Percentiles rank a stretch among this genome's conserved stretches.
These are phyloP conservation scores for Phycomyces nitens DNA, from an alignment of 192 early-diverging fungal species.

Conservation along the genomic window DNA sequence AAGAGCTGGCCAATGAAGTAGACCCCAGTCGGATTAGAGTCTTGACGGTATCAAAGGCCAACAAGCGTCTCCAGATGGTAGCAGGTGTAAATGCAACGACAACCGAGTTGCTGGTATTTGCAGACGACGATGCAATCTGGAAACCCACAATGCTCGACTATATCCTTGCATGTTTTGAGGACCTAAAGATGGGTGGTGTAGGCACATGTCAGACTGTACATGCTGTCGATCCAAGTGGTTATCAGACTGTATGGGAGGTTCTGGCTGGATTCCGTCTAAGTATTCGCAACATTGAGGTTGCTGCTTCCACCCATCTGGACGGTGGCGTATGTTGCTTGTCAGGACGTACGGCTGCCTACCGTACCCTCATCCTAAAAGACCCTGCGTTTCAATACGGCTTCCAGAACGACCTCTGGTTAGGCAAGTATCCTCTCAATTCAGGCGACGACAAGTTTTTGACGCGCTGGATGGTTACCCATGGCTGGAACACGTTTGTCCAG, in stretches of 20 bases:
- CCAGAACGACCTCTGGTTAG: slow-evolving; percentile 54
- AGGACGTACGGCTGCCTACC: slow-evolving; percentile 58
- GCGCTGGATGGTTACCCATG: slow-evolving; percentile 59
- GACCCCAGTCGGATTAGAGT: slow-evolving; percentile 45
- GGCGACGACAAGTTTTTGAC: slow-evolving; percentile 65
- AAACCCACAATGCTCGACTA: slow-evolving; percentile 50
- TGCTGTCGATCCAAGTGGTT: slow-evolving; percentile 35
- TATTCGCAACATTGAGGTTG: slow-evolving; percentile 61
- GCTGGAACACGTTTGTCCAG: slow-evolving; percentile 57
- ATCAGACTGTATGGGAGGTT: slow-evolving; percentile 59
- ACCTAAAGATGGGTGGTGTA: slow-evolving; percentile 54
- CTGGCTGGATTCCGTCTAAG: slow-evolving; percentile 54
- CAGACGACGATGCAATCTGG: slow-evolving; percentile 61
- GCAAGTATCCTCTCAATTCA: slow-evolving; percentile 56
- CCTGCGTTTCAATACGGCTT: slow-evolving; percentile 57
- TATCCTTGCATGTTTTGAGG: slow-evolving; percentile 58
- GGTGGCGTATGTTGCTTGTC: slow-evolving; percentile 62
- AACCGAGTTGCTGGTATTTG: slow-evolving; percentile 54
- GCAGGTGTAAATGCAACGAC: slow-evolving; percentile 50
- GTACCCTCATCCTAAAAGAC: slow-evolving; percentile 56
- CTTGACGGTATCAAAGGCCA: slow-evolving; percentile 42
- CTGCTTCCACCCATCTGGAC: slow-evolving; percentile 59
- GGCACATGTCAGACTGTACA: slow-evolving; percentile 54
- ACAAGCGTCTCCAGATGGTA: slow-evolving; percentile 58
- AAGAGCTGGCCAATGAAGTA: slow-evolving; percentile 43